Evolutionary conservation across 202 grass and related monocot species (phyloP).

Genomic region (Zizania palustris): DNA sequence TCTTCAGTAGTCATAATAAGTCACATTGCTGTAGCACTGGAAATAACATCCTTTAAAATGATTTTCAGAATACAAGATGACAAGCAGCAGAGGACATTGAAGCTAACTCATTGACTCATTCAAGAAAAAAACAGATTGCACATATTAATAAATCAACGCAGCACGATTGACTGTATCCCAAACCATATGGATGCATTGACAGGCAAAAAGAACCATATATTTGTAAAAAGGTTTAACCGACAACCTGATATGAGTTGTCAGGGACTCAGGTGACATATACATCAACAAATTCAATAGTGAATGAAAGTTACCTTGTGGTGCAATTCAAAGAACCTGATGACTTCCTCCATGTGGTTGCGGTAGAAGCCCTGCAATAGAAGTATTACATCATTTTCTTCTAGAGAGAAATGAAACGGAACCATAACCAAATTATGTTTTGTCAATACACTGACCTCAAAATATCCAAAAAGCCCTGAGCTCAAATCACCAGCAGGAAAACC

Average conservation of each 20-base stretch:
- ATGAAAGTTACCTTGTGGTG: slow-evolving; percentile 84
- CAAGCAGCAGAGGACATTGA: not conserved
- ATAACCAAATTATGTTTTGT: slow-evolving; percentile 16
- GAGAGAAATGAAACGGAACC: slow-evolving; percentile 14
- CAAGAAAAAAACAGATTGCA: not conserved
- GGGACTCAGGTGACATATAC: slow-evolving; percentile 2
- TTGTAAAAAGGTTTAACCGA: not conserved
- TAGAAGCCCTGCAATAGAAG: slow-evolving; percentile 84
- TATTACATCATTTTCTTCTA: slow-evolving; percentile 12
- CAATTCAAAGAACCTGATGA: slow-evolving; percentile 98
- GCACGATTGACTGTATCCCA: slow-evolving; percentile 2
- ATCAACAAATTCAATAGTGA: slow-evolving; percentile 34
- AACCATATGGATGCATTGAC: not conserved
- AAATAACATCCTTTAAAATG: slow-evolving; percentile 17
- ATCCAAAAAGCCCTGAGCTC: slow-evolving; percentile 98
- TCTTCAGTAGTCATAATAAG: slow-evolving; percentile 8
- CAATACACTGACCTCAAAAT: slow-evolving; percentile 83
- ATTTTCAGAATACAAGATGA: not conserved
- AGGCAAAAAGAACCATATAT: slow-evolving; percentile 10
- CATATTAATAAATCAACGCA: slow-evolving; percentile 22
- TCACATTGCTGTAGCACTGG: not conserved
- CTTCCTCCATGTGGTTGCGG: slow-evolving; percentile 99
- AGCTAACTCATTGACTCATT: not conserved
- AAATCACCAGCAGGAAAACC: slow-evolving; percentile 98
- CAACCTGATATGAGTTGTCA: slow-evolving; percentile 6